Evolutionary conservation across 768 basidiomycete species (phyloP).

Genomic region (Melanogaster broomeanus): DNA sequence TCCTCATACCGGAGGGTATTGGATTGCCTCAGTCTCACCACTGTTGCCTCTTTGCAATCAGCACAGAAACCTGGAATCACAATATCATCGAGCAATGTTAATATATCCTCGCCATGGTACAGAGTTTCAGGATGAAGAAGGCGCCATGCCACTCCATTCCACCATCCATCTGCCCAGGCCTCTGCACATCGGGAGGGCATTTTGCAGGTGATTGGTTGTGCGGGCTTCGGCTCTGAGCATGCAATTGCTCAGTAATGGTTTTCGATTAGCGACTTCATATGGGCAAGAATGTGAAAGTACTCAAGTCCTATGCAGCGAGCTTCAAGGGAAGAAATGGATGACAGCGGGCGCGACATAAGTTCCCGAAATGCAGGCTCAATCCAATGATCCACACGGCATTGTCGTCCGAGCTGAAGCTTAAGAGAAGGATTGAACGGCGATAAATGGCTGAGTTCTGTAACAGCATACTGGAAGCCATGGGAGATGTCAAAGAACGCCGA

Average conservation of each 20-base stretch:
- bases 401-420: slow-evolving; percentile 5
- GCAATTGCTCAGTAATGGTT: not conserved
- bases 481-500: slow-evolving; percentile 1
- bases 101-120: not conserved
- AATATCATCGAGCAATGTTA: not conserved
- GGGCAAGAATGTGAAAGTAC: slow-evolving; percentile 1
- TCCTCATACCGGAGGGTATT: no score
- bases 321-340: not conserved
- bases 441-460: not conserved
- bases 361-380: slow-evolving; percentile 6
- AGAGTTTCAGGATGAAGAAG: slow-evolving; percentile 2
- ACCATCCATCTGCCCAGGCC: slow-evolving; percentile 8
- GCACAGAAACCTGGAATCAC: not conserved
- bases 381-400: slow-evolving; percentile 9
- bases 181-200: not conserved
- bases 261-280: not conserved
- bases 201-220: not conserved
- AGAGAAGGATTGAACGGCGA: not conserved
- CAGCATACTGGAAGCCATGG: slow-evolving; percentile 3
- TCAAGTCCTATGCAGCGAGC: not conserved
- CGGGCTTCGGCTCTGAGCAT: not conserved
- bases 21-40: no score
- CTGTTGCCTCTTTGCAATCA: no score
- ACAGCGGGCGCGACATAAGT: slow-evolving; percentile 3
- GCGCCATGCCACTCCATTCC: slow-evolving; percentile 6